Conservation (phyloP, 352 stramenopile genomes). For the Pythium insidiosum region DNA sequence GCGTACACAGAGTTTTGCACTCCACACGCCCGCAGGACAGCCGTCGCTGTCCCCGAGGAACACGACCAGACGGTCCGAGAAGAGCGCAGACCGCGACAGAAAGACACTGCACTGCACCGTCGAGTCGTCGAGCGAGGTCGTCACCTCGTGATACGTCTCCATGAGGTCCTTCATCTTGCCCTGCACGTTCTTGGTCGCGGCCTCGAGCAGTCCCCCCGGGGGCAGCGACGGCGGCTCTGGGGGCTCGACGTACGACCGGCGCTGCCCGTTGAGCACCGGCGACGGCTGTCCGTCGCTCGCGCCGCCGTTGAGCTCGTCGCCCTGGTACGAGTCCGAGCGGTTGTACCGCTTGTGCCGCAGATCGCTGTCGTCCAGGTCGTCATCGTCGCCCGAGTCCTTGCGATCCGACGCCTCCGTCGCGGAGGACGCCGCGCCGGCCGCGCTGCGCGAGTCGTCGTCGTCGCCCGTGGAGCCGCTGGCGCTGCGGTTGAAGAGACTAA, state of each 20-base stretch:
- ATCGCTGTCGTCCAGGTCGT: slow-evolving; percentile 35
- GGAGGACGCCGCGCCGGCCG: too few species aligned
- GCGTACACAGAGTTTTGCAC: slow-evolving; percentile 46
- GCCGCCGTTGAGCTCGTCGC: too few species aligned
- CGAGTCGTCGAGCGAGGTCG: slow-evolving; percentile 49
- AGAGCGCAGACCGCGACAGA: slow-evolving; percentile 43
- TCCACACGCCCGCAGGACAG: slow-evolving; percentile 51
- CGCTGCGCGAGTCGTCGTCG: slow-evolving; percentile 5
- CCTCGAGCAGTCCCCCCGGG: slow-evolving; percentile 46
- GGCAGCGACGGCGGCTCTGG: slow-evolving; percentile 43
- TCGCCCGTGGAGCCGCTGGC: slow-evolving; percentile 10
- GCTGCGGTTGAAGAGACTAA: slow-evolving; percentile 39
- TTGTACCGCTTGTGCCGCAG: slow-evolving; percentile 25
- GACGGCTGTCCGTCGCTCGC: slow-evolving; percentile 26
- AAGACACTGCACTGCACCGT: slow-evolving; percentile 54
- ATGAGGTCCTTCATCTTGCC: slow-evolving; percentile 61
- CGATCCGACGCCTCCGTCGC: too few species aligned
- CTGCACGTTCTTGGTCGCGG: slow-evolving; percentile 62
- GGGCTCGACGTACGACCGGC: slow-evolving; percentile 44
- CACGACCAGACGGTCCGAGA: slow-evolving; percentile 53
- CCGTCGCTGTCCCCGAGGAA: slow-evolving; percentile 62
- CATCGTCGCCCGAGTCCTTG: slow-evolving; percentile 29
- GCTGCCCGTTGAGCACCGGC: slow-evolving; percentile 18
- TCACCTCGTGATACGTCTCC: too few species aligned
- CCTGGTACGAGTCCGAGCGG: slow-evolving; percentile 27